Percentiles rank a stretch among this genome's conserved stretches.
phyloP scores from a whole-genome alignment of 805 yeast species.

The Teunomyces kruisii region DNA sequence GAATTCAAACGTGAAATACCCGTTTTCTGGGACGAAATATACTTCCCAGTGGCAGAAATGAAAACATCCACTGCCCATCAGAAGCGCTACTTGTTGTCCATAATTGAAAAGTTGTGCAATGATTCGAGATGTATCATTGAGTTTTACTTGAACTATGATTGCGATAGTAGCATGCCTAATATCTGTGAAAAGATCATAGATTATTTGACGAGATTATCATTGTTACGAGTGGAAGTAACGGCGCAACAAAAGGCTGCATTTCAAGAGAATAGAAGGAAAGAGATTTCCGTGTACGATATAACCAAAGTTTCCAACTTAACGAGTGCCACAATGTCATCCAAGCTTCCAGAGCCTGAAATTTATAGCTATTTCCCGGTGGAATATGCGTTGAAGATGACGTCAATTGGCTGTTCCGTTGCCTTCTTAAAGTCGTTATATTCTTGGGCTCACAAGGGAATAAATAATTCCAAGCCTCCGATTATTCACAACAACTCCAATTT shows the following conservation, averaged over 20 bases:
- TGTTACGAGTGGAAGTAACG: slow-evolving; percentile 70
- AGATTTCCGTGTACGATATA: slow-evolving; percentile 72
- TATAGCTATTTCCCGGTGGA: slow-evolving; percentile 65
- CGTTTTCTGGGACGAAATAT: slow-evolving; percentile 87
- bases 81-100: slow-evolving; percentile 77
- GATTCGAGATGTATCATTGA: slow-evolving; percentile 92
- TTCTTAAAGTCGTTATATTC: slow-evolving; percentile 76
- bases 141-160: slow-evolving; percentile 91
- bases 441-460: slow-evolving; percentile 74
- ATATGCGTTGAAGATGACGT: slow-evolving; percentile 77
- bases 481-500: not conserved
- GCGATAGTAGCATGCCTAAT: slow-evolving; percentile 80
- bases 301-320: slow-evolving; percentile 75
- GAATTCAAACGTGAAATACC: slow-evolving; percentile 93
- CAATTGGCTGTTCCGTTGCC: slow-evolving; percentile 78
- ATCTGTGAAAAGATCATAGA: slow-evolving; percentile 82
- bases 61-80: slow-evolving; percentile 91
- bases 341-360: slow-evolving; percentile 57
- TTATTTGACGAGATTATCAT: slow-evolving; percentile 68
- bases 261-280: slow-evolving; percentile 42
- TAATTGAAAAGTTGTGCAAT: slow-evolving; percentile 78
- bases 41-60: slow-evolving; percentile 91
- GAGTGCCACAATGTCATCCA: slow-evolving; percentile 59
- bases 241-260: slow-evolving; percentile 59
- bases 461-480: not conserved